These are phyloP conservation scores for Triangularia setosa DNA, from an alignment of 2,329 filamentous ascomycete species.

Conservation along the genomic window DNA sequence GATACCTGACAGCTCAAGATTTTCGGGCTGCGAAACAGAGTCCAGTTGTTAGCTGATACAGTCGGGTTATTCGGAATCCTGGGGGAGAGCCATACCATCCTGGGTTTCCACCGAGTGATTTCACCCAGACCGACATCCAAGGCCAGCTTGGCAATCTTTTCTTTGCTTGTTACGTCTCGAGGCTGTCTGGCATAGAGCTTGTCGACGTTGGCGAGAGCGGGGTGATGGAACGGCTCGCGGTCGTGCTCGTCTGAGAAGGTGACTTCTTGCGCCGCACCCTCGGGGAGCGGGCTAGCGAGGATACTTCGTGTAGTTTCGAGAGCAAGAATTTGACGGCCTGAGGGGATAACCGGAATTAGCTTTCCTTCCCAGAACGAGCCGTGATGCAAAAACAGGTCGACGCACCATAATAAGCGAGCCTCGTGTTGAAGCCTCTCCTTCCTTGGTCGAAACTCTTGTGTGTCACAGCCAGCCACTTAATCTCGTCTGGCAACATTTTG, in stretches of 20 bases:
- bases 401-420: constrained; percentile 81
- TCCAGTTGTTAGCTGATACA: constrained; percentile 7
- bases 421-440: constrained; percentile 88
- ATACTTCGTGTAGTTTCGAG: constrained; percentile 25
- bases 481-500: constrained; percentile 75
- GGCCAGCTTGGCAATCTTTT: constrained; percentile 65
- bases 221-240: constrained; percentile 65
- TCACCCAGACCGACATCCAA: constrained; percentile 64
- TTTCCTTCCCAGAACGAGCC: background rate
- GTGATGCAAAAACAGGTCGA: background rate
- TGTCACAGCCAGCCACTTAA: constrained; percentile 95
- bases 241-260: constrained; percentile 32
- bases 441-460: constrained; percentile 99
- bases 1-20: constrained; percentile 68
- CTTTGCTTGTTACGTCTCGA: constrained; percentile 57
- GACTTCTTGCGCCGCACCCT: background rate
- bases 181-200: constrained; percentile 64
- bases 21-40: constrained; percentile 47
- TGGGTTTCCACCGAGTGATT: constrained; percentile 86
- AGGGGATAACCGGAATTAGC: background rate
- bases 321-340: constrained; percentile 28
- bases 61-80: background rate
- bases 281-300: constrained; percentile 16
- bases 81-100: constrained; percentile 56
- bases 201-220: constrained; percentile 67